These are phyloP conservation scores for Fusarium clavum DNA, from an alignment of 2,329 filamentous ascomycete species.

Conservation along the genomic window DNA sequence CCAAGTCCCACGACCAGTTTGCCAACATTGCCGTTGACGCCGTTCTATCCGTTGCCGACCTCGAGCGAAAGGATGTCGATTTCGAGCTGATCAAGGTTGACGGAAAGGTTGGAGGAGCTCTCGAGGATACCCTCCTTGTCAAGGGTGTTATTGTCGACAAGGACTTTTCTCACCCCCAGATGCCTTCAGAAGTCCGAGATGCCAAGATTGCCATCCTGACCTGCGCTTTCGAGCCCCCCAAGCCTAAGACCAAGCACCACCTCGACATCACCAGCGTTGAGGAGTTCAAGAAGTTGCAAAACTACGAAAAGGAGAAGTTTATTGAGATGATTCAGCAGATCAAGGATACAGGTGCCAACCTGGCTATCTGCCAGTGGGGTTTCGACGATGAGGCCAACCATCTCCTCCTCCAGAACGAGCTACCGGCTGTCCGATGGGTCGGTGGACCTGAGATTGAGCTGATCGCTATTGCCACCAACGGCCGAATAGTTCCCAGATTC, in stretches of 20 bases:
- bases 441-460: constrained; percentile 98
- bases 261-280: constrained; percentile 96
- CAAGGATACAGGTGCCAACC: constrained; percentile 95
- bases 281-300: constrained; percentile 98
- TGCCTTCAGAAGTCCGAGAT: constrained; percentile 94
- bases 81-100: constrained; percentile 99
- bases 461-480: constrained; percentile 98
- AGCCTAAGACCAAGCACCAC: constrained; percentile 99
- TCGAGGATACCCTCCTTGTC: constrained; percentile 94
- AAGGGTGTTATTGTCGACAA: constrained; percentile 99
- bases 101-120: constrained; percentile 92
- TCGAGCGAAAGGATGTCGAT: constrained; percentile 96
- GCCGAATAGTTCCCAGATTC: constrained; percentile 95
- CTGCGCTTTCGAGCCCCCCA: constrained; percentile 97
- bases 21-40: constrained; percentile 97
- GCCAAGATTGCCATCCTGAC: constrained; percentile 98
- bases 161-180: constrained; percentile 99
- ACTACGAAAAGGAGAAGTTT: constrained; percentile 96
- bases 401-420: constrained; percentile 91
- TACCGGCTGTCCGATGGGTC: constrained; percentile 97
- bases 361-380: constrained; percentile 99
- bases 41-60: constrained; percentile 93
- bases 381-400: constrained; percentile 99
- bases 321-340: constrained; percentile 98
- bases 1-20: constrained; percentile 98